phyloP scores from a whole-genome alignment of 177 flowering plant species.

The Vitis hybrid region DNA sequence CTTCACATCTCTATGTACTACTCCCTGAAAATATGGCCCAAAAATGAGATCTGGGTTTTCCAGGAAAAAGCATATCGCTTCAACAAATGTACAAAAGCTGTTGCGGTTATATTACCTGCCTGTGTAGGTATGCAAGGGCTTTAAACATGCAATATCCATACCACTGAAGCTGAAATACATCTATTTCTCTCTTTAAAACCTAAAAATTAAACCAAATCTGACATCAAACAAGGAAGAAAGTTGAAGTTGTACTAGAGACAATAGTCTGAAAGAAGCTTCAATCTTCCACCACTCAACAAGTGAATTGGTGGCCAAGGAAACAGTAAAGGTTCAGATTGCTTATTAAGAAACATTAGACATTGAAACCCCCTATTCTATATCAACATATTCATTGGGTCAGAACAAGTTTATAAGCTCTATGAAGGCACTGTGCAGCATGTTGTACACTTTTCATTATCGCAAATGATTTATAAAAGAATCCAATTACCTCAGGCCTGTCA shows the following conservation, averaged over 20 bases:
- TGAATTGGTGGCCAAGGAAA: constrained; percentile 4
- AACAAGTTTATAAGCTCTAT: not conserved
- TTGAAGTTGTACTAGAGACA: not conserved
- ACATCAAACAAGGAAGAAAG: constrained; percentile 3
- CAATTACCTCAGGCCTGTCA: constrained; percentile 91
- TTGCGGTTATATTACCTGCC: constrained; percentile 49
- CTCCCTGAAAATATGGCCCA: constrained; percentile 49
- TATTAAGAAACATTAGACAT: not conserved
- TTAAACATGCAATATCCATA: constrained; percentile 95
- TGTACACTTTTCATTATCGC: not conserved
- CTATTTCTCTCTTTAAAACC: constrained; percentile 82
- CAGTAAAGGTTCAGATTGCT: not conserved
- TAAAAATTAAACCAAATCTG: constrained; percentile 15
- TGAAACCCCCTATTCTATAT: not conserved
- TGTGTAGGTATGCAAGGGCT: constrained; percentile 88
- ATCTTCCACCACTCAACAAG: not conserved
- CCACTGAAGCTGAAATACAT: constrained; percentile 74
- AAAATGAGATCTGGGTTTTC: not conserved
- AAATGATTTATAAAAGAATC: not conserved
- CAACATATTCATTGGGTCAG: not conserved
- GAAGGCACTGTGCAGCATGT: not conserved
- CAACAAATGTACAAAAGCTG: too few species aligned
- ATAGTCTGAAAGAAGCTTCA: not conserved
- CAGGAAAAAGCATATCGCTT: not conserved
- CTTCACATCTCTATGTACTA: constrained; percentile 93